Percentiles rank a stretch among this genome's conserved stretches.
These are phyloP conservation scores for Trichoderma atroviride DNA, from an alignment of 2,329 filamentous ascomycete species.

Conservation along the genomic window DNA sequence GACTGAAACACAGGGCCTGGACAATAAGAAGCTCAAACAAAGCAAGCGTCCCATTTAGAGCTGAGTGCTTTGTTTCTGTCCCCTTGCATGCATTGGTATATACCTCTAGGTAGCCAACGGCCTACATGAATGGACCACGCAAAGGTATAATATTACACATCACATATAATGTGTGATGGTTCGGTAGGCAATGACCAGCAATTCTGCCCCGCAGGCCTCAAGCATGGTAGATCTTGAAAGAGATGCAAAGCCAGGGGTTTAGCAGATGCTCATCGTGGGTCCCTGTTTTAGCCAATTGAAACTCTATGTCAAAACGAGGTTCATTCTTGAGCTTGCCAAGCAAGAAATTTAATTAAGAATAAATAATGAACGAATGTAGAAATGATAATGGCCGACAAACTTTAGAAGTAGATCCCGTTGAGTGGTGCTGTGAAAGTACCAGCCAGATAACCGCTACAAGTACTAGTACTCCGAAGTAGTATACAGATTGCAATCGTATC, in stretches of 20 bases:
- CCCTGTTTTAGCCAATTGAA: neutral
- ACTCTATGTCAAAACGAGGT: too few relatives aligned
- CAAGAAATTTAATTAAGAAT: neutral
- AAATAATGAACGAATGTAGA: too few relatives aligned
- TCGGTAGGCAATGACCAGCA: neutral
- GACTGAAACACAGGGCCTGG: neutral
- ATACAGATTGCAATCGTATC: neutral
- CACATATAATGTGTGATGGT: neutral
- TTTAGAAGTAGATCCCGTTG: neutral
- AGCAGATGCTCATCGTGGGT: neutral
- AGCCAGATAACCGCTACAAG: neutral
- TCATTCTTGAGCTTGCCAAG: neutral
- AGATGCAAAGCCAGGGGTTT: slow-evolving; percentile 10
- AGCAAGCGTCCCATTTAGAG: neutral
- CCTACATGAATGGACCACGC: neutral
- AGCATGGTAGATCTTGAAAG: slow-evolving; percentile 8
- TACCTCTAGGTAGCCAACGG: neutral
- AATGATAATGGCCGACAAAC: neutral
- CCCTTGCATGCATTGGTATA: slow-evolving; percentile 8
- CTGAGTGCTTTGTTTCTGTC: neutral
- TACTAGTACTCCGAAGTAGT: neutral
- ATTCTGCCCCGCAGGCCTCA: slow-evolving; percentile 20
- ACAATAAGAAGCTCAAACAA: neutral
- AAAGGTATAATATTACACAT: neutral
- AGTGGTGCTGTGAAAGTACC: neutral